Base-by-base conservation (phyloP, 2,329 filamentous ascomycete species). In the Cytospora piceicola region DNA sequence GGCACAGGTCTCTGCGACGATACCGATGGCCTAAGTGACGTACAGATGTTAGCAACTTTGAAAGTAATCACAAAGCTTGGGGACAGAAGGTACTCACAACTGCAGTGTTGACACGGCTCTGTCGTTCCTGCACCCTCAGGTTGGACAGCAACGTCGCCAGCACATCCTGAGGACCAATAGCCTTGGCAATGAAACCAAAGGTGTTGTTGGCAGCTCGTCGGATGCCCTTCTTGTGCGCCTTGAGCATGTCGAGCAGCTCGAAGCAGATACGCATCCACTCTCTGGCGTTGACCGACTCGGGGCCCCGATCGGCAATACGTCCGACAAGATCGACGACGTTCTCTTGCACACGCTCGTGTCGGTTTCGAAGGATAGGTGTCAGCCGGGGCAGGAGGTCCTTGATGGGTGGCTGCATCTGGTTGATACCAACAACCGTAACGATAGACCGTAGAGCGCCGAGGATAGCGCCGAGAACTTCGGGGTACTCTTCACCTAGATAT, bases 201-300 rank as follows among this genome's bases (percentile, higher is more conserved):
- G 95, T 99, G 82, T 99, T 99, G 86, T 99, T 99, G 72, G 95
- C 96, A 27, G 95, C 95, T 77, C 95, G 90, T 70, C 95, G 91
- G 72, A 99, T 99, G 70, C 95, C 96, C 85, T 99, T 99, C 81
- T 99, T 99, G 83, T 99, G 95, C 8, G 95, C 95, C 80, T 99
- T 99, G 73, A 99, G 87, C 95, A 99, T 99, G 79, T 99, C 95
- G 34, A 99, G 88, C 62, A 99, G 83, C 81, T 99, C 95, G 78
- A 99, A 99, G 81, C 95, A 99, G 77, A 99, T 99, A 76, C 95
- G 90, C 96, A 99, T 99, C 95, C 95, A 99, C 79, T 99, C 95
- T 74, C 95, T 88, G 17, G 95, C 94, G 75, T 97, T 97, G 75
- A 99, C 95, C 69, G 91, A 94, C 78, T 99, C 95, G 1, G 95